Evolutionary conservation across 2,329 filamentous ascomycete species (phyloP).

Genomic region (Stachybotrys echinatus): DNA sequence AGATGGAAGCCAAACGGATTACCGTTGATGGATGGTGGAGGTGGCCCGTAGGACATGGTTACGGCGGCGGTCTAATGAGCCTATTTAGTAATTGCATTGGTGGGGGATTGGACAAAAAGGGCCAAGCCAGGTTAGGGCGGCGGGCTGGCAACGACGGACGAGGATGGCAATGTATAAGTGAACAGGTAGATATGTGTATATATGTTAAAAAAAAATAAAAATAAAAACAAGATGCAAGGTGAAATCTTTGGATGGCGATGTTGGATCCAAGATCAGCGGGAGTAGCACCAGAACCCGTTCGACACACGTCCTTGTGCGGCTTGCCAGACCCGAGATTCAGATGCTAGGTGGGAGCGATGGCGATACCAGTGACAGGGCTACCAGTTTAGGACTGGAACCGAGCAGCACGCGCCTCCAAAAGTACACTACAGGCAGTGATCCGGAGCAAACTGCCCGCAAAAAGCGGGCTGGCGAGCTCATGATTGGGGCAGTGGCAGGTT

Average conservation of each 20-base stretch:
- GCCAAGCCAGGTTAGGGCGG: neutral
- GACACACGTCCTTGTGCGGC: no score
- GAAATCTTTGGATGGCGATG: no score
- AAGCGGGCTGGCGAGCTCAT: constrained; percentile 9
- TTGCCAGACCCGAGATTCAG: neutral
- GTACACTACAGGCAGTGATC: neutral
- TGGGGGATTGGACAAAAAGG: constrained; percentile 5
- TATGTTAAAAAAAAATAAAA: no score
- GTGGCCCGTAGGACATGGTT: constrained; percentile 30
- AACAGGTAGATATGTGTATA: no score
- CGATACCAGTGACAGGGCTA: neutral
- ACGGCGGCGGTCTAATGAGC: constrained; percentile 7
- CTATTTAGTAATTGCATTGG: constrained; percentile 21
- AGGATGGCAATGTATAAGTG: neutral
- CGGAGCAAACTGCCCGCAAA: constrained; percentile 14
- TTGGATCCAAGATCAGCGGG: no score
- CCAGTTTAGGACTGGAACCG: neutral
- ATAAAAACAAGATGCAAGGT: no score
- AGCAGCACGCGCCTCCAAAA: neutral
- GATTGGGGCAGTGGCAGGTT: neutral
- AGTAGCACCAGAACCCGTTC: neutral
- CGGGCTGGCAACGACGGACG: neutral
- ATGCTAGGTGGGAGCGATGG: neutral
- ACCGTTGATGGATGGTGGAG: constrained; percentile 23
- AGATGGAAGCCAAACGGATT: constrained; percentile 31